Percentiles rank a stretch among this genome's conserved stretches.
Conservation (phyloP, 768 basidiomycete species). For the Boletus vinaceobasis region DNA sequence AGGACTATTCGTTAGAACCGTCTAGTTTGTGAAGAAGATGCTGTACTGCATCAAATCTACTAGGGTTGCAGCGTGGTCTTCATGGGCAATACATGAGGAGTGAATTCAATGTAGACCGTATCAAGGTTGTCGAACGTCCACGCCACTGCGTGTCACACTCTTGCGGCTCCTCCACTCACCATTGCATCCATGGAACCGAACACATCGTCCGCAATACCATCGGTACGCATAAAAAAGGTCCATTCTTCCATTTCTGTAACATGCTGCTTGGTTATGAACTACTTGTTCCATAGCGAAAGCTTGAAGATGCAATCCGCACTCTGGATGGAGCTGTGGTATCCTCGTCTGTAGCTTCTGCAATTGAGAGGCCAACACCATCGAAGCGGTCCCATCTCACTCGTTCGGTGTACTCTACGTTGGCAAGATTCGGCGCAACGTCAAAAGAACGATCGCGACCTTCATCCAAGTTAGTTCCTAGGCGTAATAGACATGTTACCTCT, state of each 20-base stretch:
- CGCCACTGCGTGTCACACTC: not conserved
- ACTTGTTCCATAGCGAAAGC: conserved; percentile 54
- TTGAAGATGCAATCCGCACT: conserved; percentile 74
- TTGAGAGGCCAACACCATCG: conserved; percentile 39
- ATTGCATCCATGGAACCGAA: conserved; percentile 13
- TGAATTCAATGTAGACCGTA: too few relatives aligned
- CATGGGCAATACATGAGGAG: not conserved
- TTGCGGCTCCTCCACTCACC: not conserved
- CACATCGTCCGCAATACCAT: conserved; percentile 13
- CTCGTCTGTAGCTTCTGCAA: conserved; percentile 23
- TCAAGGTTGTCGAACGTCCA: not conserved
- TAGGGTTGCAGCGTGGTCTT: not conserved
- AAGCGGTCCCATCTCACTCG: conserved; percentile 53
- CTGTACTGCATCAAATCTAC: not conserved
- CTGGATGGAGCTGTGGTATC: conserved; percentile 62
- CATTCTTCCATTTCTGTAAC: not conserved
- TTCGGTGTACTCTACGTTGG: conserved; percentile 72
- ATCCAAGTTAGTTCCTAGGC: conserved; percentile 12
- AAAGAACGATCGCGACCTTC: conserved; percentile 41
- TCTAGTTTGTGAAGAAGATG: not conserved
- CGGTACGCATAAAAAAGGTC: conserved; percentile 45
- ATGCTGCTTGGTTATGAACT: not conserved
- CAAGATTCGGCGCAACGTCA: conserved; percentile 69
- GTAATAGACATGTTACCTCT: not conserved
- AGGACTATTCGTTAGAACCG: not conserved